Percentiles rank a stretch among this genome's conserved stretches.
phyloP scores from a whole-genome alignment of 768 basidiomycete genomes.

The Paxillus ammoniavirescens region DNA sequence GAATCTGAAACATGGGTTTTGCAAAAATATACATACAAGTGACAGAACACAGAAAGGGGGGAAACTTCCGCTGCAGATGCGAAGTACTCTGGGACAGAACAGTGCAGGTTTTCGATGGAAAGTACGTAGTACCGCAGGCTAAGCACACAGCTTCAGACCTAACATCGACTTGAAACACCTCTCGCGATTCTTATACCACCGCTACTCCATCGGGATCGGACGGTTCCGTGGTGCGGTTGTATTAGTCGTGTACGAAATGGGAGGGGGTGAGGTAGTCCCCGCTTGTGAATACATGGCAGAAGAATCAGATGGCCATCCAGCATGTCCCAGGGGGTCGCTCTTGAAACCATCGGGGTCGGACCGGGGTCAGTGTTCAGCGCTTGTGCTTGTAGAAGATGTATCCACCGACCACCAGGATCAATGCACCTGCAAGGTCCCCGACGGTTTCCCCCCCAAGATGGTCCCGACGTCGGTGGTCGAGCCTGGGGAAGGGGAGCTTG shows the following conservation, averaged over 20 bases:
- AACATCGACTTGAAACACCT: too few species aligned
- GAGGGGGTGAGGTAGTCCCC: not conserved
- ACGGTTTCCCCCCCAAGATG: slow-evolving; percentile 23
- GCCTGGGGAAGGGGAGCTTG: not conserved
- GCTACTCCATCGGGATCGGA: too few species aligned
- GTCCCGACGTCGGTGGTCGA: slow-evolving; percentile 10
- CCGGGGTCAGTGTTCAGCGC: not conserved
- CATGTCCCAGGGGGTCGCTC: not conserved
- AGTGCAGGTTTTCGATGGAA: too few species aligned
- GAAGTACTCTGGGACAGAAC: too few species aligned
- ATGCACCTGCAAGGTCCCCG: slow-evolving; percentile 8
- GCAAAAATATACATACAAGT: too few species aligned
- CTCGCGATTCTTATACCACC: too few species aligned
- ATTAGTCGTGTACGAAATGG: slow-evolving; percentile 1
- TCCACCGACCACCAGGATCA: slow-evolving; percentile 13
- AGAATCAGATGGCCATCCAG: slow-evolving; percentile 8
- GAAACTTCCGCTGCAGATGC: too few species aligned
- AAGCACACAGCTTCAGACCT: too few species aligned
- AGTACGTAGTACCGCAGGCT: too few species aligned
- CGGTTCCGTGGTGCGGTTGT: too few species aligned
- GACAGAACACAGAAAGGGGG: too few species aligned
- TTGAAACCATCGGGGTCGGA: not conserved
- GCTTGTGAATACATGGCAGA: not conserved
- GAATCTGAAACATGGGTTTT: too few species aligned
- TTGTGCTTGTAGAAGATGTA: slow-evolving; percentile 13